Base-by-base conservation (phyloP, 1,139 yeast genomes). In the Kodamaea suecica region DNA sequence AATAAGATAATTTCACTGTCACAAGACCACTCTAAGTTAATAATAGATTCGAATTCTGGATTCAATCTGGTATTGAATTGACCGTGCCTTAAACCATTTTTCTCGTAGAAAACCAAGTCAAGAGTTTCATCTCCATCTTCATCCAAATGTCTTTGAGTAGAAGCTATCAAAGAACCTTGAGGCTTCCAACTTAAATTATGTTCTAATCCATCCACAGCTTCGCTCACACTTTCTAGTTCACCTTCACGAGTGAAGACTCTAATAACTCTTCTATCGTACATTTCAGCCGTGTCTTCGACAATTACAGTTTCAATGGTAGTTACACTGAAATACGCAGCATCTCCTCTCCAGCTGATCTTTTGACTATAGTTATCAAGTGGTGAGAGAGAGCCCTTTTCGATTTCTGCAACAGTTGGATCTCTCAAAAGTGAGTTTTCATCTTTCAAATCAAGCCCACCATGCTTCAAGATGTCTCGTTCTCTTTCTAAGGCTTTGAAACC, bases 11-110 rank as follows among this genome's bases (percentile, higher is more conserved):
- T 71, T 47, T 88, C 95, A 34, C 94, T 82, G 47, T 83, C 84
- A 27, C 80, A 70, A 40, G 92, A 86, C 98, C 98, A 94, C 28
- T 75, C 70, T 13, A 92, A 44, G 31, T 69, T 69, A n/a, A 61
- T 46, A 11, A 87, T 66, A 3, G 53, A 53, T 26, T 73, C 76
- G 15, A 65, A 63, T 3, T 49, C 47, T 0, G 81, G 76, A 35
- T 67, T 50, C 27, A 85, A 63, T 43, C 95, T 68, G 1, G 92
- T 66, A 39, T 79, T 70, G 53, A 92, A 90, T 47, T 85, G 88
- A 30, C 95, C 95, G 50, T 92, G 92, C 54, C 95, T 76, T 38
- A 94, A 70, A 11, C 99, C 99, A 55, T 94, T 94, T 53, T 88
- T 76, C 59, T 94, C 99, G 52, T 85, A 90, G 50, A 94, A 92